Base-by-base conservation (phyloP, 2,329 filamentous ascomycete species). In the Trichoderma afroharzianum region DNA sequence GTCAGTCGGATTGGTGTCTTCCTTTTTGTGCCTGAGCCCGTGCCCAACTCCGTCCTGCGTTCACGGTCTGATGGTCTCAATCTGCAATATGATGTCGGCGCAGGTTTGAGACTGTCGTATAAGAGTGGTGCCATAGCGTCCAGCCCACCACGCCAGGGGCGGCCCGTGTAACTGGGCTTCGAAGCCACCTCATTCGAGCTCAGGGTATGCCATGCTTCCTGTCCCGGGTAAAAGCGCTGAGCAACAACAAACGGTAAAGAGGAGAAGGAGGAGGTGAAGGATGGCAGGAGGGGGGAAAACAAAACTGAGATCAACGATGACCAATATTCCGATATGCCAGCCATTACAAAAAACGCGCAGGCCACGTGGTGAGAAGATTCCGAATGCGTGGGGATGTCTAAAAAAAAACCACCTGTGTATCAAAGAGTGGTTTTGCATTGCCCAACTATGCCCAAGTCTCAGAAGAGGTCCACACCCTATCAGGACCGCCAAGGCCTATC, bases 311-410 rank as follows among this genome's bases (percentile, higher is more conserved):
- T 72, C 57, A 69, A 33, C 57, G 58, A 53, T 33, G 63, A 50
- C 70, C 50, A 58, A 72, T 66, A 63, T 53, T 15, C 64, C 70
- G 64, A 69, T 59, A 69, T 33, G 70, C 64, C 32, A 53, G 57
- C 32, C 33, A 58, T 59, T 68, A 21, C 43, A 53, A 61, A 68
- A 62, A 63, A 36, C 58, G 70, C 58, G 70, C 70, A 72, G 59
- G 70, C 70, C 70, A 72, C 70, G 70, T 72, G 70, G 70, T 72
- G 64, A 63, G 66, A 43, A 69, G 63, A 28, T 58, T 58, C 70
- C 47, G 57, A 69, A 63, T 68, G 64, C 64, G 64, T 59, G 64
- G 64, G 55, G 64, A 68, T 39, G 28, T 43, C 53, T 32, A 68
- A 43, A 47, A 43, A 57, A 58, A 59, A 55, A 66, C 28, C 26